phyloP scores from a whole-genome alignment of 2,329 filamentous ascomycete genomes.

The Fusarium sp. region DNA sequence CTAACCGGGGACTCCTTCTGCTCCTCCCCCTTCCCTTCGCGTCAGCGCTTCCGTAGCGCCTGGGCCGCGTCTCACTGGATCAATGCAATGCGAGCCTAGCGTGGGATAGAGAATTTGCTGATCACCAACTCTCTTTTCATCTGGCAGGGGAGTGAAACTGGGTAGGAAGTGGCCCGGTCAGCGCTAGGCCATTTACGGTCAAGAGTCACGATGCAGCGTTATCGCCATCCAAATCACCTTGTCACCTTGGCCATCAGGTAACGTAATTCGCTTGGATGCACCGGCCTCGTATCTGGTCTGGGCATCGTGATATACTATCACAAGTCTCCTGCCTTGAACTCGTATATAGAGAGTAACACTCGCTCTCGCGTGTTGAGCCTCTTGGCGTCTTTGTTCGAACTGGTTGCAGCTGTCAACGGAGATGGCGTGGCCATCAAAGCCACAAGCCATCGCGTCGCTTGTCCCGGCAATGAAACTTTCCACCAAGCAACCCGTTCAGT shows the following conservation, averaged over 20 bases:
- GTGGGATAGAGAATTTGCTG: not conserved
- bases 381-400: not conserved
- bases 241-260: not conserved
- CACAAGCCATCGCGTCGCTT: not conserved
- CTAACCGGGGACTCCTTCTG: not conserved
- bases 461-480: not conserved
- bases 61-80: not conserved
- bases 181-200: not conserved
- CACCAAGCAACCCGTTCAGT: not conserved
- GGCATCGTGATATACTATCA: not conserved
- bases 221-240: not conserved
- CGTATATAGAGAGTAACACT: not conserved
- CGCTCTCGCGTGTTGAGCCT: not conserved
- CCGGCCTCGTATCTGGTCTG: not conserved
- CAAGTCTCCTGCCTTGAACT: not conserved
- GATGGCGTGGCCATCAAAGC: not conserved
- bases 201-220: not conserved
- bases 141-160: not conserved
- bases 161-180: not conserved
- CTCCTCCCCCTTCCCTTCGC: not conserved
- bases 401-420: not conserved
- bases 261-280: not conserved
- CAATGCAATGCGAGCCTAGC: not conserved
- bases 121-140: not conserved
- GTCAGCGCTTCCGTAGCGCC: not conserved